phyloP scores from a whole-genome alignment of 345 rosid genomes.

The Aquilaria malaccensis region DNA sequence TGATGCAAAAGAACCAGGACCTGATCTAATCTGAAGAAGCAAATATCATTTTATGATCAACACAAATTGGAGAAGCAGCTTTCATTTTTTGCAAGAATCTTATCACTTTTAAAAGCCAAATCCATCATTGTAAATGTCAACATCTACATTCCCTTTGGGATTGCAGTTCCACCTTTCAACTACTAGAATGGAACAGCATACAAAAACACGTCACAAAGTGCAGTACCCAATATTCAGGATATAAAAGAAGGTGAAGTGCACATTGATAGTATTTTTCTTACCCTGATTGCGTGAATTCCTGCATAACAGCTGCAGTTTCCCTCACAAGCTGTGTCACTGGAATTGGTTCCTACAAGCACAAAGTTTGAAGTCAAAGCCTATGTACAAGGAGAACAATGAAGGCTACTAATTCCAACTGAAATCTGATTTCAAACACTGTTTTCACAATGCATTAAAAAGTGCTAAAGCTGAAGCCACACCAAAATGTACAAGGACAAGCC shows the following conservation, averaged over 20 bases:
- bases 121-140: no score
- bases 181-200: no score
- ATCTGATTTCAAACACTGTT: not conserved
- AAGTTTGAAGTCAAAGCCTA: conserved; percentile 8
- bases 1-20: no score
- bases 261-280: conserved; percentile 16
- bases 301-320: conserved; percentile 99
- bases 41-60: no score
- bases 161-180: no score
- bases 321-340: conserved; percentile 98
- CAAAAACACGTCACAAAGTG: no score
- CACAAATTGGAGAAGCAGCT: no score
- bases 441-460: not conserved
- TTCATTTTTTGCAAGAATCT: no score
- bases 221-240: not conserved
- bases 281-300: conserved; percentile 98
- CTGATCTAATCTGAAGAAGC: no score
- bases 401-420: not conserved
- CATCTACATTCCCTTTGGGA: no score
- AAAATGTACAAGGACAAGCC: not conserved
- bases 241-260: not conserved
- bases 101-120: no score
- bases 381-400: not conserved
- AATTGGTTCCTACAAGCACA: conserved; percentile 67
- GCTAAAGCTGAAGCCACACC: not conserved